phyloP scores from a whole-genome alignment of 179 eudicot species.

The Silene coronaria region DNA sequence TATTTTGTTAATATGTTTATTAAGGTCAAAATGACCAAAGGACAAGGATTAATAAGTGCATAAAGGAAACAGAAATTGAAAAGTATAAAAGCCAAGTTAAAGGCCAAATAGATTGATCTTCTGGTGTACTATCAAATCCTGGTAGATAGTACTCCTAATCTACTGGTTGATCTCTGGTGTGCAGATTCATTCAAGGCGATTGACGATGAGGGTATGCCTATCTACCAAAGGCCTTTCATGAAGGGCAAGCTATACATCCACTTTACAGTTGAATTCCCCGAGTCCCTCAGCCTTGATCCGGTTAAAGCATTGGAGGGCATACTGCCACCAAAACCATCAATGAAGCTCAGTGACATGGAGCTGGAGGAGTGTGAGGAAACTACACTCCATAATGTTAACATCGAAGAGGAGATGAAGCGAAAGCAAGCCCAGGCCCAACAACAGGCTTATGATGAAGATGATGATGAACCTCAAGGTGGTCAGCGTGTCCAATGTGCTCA shows the following conservation, averaged over 20 bases:
- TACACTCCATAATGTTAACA: slow-evolving; percentile 43
- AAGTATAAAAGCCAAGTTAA: too few relatives aligned
- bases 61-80: too few relatives aligned
- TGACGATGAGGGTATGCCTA: slow-evolving; percentile 66
- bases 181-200: slow-evolving; percentile 58
- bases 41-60: too few relatives aligned
- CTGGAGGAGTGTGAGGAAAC: slow-evolving; percentile 57
- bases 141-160: too few relatives aligned
- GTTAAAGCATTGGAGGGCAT: slow-evolving; percentile 39
- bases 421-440: slow-evolving; percentile 41
- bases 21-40: too few relatives aligned
- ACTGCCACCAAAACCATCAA: slow-evolving; percentile 36
- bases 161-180: slow-evolving; percentile 4
- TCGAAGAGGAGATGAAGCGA: slow-evolving; percentile 51
- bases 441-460: slow-evolving; percentile 58
- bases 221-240: slow-evolving; percentile 56
- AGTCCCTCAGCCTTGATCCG: slow-evolving; percentile 40
- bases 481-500: slow-evolving; percentile 58
- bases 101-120: too few relatives aligned
- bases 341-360: slow-evolving; percentile 42
- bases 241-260: slow-evolving; percentile 56
- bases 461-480: slow-evolving; percentile 48
- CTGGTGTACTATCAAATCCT: too few relatives aligned
- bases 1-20: too few relatives aligned
- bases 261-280: slow-evolving; percentile 52